phyloP scores from a whole-genome alignment of 2,329 filamentous ascomycete genomes.

The Plectosphaerella sp. region DNA sequence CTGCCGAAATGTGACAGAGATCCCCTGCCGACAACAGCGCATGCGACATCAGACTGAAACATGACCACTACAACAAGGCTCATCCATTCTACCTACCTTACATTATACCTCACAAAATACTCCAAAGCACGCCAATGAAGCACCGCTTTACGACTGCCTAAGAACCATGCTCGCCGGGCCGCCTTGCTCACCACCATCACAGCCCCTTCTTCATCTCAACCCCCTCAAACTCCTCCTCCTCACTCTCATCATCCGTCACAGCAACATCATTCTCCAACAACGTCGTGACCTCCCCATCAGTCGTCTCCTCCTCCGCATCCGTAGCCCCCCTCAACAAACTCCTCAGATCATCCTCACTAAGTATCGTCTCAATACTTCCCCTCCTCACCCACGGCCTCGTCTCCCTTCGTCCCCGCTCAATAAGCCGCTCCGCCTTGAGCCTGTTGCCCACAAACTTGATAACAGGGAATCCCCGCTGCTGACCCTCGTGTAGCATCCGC shows the following conservation, averaged over 20 bases:
- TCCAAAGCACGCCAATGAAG: no score
- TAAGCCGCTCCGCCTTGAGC: slow-evolving; percentile 71
- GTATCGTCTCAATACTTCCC: slow-evolving; percentile 54
- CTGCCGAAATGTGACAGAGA: no score
- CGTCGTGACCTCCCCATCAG: slow-evolving; percentile 22
- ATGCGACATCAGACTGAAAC: no score
- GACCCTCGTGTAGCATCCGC: slow-evolving; percentile 85
- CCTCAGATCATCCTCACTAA: slow-evolving; percentile 56
- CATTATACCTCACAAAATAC: no score
- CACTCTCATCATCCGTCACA: slow-evolving; percentile 20
- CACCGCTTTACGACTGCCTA: no score
- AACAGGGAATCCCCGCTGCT: slow-evolving; percentile 86
- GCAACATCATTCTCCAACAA: slow-evolving; percentile 25
- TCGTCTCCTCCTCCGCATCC: slow-evolving; percentile 13
- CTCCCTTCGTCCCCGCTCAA: slow-evolving; percentile 55
- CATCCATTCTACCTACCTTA: no score
- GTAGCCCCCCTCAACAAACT: slow-evolving; percentile 32
- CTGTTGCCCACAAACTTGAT: slow-evolving; percentile 87
- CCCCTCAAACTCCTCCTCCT: slow-evolving; percentile 6
- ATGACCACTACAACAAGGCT: no score
- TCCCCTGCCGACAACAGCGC: no score
- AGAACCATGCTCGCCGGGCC: no score
- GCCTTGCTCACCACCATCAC: no score
- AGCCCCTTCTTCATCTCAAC: no score
- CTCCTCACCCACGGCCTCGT: slow-evolving; percentile 43